Evolutionary conservation across 176 grass and related monocot species (phyloP).

Genomic region (Tillandsia fasciculata): DNA sequence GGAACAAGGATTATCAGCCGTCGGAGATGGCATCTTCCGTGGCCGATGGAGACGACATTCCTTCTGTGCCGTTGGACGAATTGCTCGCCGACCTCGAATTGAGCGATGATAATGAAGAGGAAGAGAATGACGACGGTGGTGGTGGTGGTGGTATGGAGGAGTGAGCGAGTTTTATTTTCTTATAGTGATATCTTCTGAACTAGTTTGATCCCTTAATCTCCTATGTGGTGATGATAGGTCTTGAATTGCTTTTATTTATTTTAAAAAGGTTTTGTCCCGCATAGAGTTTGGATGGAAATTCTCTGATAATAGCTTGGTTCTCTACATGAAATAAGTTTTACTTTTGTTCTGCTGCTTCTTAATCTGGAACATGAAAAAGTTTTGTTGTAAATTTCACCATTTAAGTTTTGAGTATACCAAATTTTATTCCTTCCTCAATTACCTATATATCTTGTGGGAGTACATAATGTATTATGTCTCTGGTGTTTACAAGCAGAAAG

Average conservation of each 20-base stretch:
- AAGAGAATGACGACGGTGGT: conserved; percentile 12
- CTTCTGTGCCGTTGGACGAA: conserved; percentile 56
- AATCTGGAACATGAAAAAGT: too few species aligned
- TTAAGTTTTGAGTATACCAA: too few species aligned
- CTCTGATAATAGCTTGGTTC: too few species aligned
- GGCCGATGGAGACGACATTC: conserved; percentile 49
- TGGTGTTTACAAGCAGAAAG: too few species aligned
- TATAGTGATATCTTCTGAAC: neutral
- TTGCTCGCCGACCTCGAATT: conserved; percentile 64
- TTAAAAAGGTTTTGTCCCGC: conserved; percentile 5
- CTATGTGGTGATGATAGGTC: conserved; percentile 7
- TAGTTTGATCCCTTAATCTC: neutral
- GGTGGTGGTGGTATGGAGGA: conserved; percentile 28
- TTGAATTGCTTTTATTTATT: conserved; percentile 15
- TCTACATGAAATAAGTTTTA: too few species aligned
- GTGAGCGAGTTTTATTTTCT: conserved; percentile 9
- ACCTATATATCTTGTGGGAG: too few species aligned
- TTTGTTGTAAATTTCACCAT: too few species aligned
- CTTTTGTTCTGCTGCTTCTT: too few species aligned
- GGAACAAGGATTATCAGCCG: conserved; percentile 53
- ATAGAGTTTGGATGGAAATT: too few species aligned
- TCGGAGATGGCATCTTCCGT: conserved; percentile 77
- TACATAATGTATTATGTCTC: too few species aligned
- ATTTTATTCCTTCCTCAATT: too few species aligned
- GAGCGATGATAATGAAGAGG: conserved; percentile 29